Conservation (phyloP, 1,284 basidiomycete genomes). For the Hemileia vastatrix region DNA sequence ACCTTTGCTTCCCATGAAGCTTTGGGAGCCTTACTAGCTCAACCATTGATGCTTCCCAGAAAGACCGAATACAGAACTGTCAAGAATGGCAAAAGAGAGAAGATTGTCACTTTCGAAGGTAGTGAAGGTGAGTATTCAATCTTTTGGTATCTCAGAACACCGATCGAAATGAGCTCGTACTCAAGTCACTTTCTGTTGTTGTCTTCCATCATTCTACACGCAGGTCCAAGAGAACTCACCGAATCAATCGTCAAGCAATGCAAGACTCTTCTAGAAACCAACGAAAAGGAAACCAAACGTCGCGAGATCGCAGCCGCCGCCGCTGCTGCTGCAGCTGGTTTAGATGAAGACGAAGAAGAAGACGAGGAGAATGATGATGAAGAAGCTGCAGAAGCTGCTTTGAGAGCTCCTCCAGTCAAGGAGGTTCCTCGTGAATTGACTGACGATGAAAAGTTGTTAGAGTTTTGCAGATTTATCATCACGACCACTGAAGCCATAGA, state of each 20-base stretch:
- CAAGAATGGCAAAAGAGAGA: too few species aligned
- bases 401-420: background rate
- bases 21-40: too few species aligned
- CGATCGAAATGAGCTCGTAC: too few species aligned
- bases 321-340: background rate
- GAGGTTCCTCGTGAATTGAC: background rate
- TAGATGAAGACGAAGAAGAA: constrained; percentile 53
- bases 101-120: background rate
- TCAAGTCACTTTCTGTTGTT: too few species aligned
- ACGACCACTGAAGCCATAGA: constrained; percentile 70
- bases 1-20: constrained; percentile 82
- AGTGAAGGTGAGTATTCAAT: background rate
- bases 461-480: constrained; percentile 54
- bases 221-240: constrained; percentile 74
- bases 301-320: background rate
- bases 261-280: constrained; percentile 49
- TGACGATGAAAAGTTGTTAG: constrained; percentile 40
- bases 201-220: too few species aligned
- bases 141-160: too few species aligned
- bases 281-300: background rate
- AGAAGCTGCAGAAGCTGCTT: background rate
- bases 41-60: too few species aligned
- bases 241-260: constrained; percentile 82
- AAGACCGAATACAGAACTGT: too few species aligned
- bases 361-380: too few species aligned